A percentile compares a stretch with the other conserved stretches of the same genome.
These are phyloP conservation scores for Mycena latifolia DNA, from an alignment of 768 basidiomycete species.

Conservation along the genomic window DNA sequence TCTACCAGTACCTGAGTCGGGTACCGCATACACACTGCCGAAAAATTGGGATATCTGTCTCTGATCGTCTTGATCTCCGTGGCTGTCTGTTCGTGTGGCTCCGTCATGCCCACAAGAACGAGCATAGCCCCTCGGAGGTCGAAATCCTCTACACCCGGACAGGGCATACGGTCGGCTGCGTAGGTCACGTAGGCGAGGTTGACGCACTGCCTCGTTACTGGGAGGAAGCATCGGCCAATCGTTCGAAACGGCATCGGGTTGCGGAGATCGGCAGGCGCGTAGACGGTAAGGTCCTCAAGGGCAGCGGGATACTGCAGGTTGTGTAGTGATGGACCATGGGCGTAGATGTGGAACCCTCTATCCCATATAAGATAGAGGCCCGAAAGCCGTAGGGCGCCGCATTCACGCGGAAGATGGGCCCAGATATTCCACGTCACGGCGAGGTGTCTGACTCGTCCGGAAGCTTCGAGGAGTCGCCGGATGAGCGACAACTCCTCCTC, in stretches of 20 bases:
- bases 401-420: background rate
- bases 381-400: slow-evolving; percentile 7
- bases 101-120: background rate
- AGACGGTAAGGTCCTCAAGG: slow-evolving; percentile 18
- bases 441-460: background rate
- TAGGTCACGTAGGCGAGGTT: slow-evolving; percentile 28
- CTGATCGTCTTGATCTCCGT: background rate
- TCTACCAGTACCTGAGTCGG: background rate
- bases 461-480: background rate
- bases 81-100: background rate
- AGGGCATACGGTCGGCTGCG: slow-evolving; percentile 15
- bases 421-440: no score
- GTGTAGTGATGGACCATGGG: background rate
- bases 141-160: background rate
- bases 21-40: background rate
- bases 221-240: slow-evolving; percentile 3
- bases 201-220: background rate
- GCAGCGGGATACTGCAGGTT: slow-evolving; percentile 6
- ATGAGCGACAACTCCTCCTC: slow-evolving; percentile 6
- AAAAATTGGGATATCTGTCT: background rate
- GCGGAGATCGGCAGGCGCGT: slow-evolving; percentile 4
- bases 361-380: slow-evolving; percentile 24
- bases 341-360: background rate
- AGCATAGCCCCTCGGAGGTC: background rate
- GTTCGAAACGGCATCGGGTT: background rate